Percentiles rank a stretch among this genome's conserved stretches.
Evolutionary conservation across 2,329 filamentous ascomycete species (phyloP).

Genomic region (Lasiodiplodia theobromae): DNA sequence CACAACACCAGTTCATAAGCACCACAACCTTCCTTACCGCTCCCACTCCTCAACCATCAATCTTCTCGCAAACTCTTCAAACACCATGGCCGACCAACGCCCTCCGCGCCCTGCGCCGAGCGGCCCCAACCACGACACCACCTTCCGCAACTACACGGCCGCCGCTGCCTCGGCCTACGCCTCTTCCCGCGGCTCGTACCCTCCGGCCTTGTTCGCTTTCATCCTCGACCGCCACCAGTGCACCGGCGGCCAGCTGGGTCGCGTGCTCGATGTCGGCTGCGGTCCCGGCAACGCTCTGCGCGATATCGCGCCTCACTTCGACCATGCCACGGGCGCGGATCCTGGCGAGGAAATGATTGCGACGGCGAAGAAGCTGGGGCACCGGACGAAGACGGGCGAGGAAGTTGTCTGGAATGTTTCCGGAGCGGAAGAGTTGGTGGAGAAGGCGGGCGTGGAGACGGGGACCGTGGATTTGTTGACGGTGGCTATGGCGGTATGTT

Average conservation of each 20-base stretch:
- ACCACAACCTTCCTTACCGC: too few relatives aligned
- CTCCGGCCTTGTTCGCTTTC: constrained; percentile 54
- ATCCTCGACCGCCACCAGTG: constrained; percentile 57
- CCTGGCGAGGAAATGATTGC: constrained; percentile 62
- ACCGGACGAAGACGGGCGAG: constrained; percentile 38
- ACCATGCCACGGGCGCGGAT: constrained; percentile 58
- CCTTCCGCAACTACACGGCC: constrained; percentile 56
- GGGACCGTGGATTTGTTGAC: constrained; percentile 59
- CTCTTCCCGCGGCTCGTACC: constrained; percentile 52
- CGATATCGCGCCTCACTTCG: constrained; percentile 56
- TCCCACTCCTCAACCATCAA: too few relatives aligned
- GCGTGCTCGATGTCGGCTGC: constrained; percentile 63
- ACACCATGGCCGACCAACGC: too few relatives aligned
- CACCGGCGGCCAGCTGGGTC: constrained; percentile 53
- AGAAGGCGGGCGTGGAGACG: constrained; percentile 40
- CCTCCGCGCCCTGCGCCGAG: not conserved
- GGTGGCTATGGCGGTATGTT: constrained; percentile 51
- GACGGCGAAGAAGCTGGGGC: constrained; percentile 51
- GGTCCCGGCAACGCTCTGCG: constrained; percentile 61
- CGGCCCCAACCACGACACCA: constrained; percentile 35
- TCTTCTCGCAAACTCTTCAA: too few relatives aligned
- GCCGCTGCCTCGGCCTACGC: constrained; percentile 57
- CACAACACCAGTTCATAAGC: not conserved
- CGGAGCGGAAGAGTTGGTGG: constrained; percentile 54
- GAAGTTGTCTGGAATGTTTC: constrained; percentile 53